phyloP scores from a whole-genome alignment of 169 alveolate species.

The Plasmodium ovale region DNA sequence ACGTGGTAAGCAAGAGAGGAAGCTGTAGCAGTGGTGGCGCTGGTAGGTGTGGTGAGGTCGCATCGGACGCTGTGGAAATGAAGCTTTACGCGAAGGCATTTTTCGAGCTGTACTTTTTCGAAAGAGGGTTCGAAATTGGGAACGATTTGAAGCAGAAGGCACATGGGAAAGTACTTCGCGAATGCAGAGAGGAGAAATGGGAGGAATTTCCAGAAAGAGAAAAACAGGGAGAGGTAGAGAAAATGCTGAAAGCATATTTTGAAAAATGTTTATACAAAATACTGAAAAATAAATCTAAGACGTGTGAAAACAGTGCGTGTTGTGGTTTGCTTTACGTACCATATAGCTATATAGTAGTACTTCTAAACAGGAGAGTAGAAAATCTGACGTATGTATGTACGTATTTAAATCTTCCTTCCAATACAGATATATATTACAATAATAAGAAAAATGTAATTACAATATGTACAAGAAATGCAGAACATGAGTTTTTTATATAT shows the following conservation, averaged over 20 bases:
- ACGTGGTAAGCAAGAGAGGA: neutral
- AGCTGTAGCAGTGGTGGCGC: neutral
- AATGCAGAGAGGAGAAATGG: neutral
- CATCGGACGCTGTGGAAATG: constrained; percentile 70
- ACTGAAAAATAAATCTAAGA: constrained; percentile 32
- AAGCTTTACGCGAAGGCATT: constrained; percentile 73
- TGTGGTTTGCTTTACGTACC: constrained; percentile 85
- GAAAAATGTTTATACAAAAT: constrained; percentile 65
- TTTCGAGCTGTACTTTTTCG: constrained; percentile 44
- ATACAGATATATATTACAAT: constrained; percentile 85
- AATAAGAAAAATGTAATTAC: constrained; percentile 83
- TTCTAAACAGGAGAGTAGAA: constrained; percentile 80
- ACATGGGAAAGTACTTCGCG: neutral
- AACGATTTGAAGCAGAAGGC: neutral
- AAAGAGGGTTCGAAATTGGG: neutral
- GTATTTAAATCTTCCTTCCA: constrained; percentile 79
- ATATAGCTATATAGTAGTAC: constrained; percentile 81
- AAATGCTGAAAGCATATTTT: constrained; percentile 19
- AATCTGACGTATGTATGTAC: constrained; percentile 79
- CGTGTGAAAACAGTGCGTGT: constrained; percentile 81
- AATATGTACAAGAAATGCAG: constrained; percentile 78
- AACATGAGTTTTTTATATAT: constrained; percentile 82
- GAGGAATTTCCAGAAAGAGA: neutral
- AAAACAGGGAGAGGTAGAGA: neutral
- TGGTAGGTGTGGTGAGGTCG: constrained; percentile 23